Conservation (phyloP, 1,284 basidiomycete genomes). For the Heterobasidion parviporum region DNA sequence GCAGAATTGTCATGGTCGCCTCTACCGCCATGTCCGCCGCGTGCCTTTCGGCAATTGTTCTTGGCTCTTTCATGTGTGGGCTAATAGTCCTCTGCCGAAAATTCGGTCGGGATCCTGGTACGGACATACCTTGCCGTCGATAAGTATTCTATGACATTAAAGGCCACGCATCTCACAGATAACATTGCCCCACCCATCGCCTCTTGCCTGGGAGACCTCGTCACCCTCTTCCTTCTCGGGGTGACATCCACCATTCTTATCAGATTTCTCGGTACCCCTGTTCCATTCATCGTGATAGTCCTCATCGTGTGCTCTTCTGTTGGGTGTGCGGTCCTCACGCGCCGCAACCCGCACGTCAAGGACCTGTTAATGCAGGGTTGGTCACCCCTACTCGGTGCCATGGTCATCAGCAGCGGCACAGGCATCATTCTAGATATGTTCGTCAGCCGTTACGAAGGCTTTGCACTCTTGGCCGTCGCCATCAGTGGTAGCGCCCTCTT, state of each 20-base stretch:
- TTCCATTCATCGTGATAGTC: slow-evolving; percentile 58
- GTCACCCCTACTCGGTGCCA: slow-evolving; percentile 85
- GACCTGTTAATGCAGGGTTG: slow-evolving; percentile 80
- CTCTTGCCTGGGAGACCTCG: slow-evolving; percentile 85
- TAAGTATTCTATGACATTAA: background rate
- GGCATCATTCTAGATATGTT: slow-evolving; percentile 90
- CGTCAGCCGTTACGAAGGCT: slow-evolving; percentile 81
- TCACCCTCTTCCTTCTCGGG: slow-evolving; percentile 80
- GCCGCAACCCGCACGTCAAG: slow-evolving; percentile 58
- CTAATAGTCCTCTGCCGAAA: slow-evolving; percentile 77
- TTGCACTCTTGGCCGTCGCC: slow-evolving; percentile 82
- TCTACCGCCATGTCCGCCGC: slow-evolving; percentile 88
- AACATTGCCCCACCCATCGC: slow-evolving; percentile 95
- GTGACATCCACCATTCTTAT: slow-evolving; percentile 60
- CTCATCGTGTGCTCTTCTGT: slow-evolving; percentile 49
- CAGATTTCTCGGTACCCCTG: slow-evolving; percentile 51
- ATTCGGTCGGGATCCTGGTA: slow-evolving; percentile 79
- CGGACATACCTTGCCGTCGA: slow-evolving; percentile 10
- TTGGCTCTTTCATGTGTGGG: slow-evolving; percentile 91
- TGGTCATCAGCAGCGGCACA: slow-evolving; percentile 87
- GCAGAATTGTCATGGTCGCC: slow-evolving; percentile 76
- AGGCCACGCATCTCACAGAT: slow-evolving; percentile 37
- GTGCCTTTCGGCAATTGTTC: slow-evolving; percentile 67
- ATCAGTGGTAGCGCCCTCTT: slow-evolving; percentile 60
- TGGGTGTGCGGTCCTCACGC: slow-evolving; percentile 46